Evolutionary conservation across 495 filamentous ascomycete genomes (phyloP), one percentile per base, ranked within the genome.

Genomic region (Oidiodendron maius): DNA sequence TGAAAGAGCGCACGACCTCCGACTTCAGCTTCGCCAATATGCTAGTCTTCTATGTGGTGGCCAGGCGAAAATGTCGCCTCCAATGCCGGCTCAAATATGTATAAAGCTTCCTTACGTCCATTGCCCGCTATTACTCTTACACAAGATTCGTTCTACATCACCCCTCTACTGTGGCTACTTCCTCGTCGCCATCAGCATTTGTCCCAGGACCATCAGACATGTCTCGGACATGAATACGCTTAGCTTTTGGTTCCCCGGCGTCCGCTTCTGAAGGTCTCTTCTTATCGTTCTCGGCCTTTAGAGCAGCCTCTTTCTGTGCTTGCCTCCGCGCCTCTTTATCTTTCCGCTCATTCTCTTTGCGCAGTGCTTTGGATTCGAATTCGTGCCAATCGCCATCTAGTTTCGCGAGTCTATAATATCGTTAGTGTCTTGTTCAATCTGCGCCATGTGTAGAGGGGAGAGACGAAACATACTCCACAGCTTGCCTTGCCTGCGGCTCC

Each of bases 341-440:
- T 50, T 80, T 77, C 53, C 76, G 81, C 62, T 95, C 91, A 56
- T 86, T 89, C 62, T 95, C 91, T 55, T 91, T 91, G 34, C 94
- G 80, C 13, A 94, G 74, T 16, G 91, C 89, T 71, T 99, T 99
- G 18, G 87, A 94, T 71, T 99, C 94, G 61, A 96, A 96, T 61
- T 99, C 94, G 57, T 99, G 94, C 94, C 94, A 99, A 56, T 99
- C 94, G 34, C 94, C 94, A 60, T 90, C 78, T 18, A 97, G 76
- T 52, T 87, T 76, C 51, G 84, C 78, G 47, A 99, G 74, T 57
- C 88, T 94, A 46, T 21, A 41, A 26, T 23, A 20, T 12, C 17
- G 39, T 71, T 64, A 72, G 61, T 30, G 15, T 17, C 20, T 15
- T 17, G n/a, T 40, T 40, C 37, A 11, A 15, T 30, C 26, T 30